Base-by-base conservation (phyloP, 225 moss, liverwort and hornwort genomes). In the Takakia lepidozioides region DNA sequence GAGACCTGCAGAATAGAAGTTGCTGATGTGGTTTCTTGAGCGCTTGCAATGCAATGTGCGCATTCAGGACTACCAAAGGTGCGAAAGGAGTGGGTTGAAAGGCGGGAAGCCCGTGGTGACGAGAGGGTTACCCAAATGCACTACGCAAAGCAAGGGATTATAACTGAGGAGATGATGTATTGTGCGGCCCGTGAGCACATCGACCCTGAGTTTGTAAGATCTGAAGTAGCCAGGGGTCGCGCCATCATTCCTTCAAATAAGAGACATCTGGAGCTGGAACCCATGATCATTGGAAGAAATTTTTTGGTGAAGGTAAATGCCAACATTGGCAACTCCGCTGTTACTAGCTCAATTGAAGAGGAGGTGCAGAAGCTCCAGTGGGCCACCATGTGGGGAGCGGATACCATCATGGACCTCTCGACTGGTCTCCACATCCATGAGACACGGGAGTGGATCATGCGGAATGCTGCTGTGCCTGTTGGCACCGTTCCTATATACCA, bases 321-420 rank as follows among this genome's bases (percentile, higher is more conserved):
- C 25, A 89, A 93, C 50, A 93, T 93, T 11, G 93, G 89, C 19
- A 93, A 93, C 61, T 93, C 89, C 1, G 93, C 89, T 0, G 86
- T 93, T 17, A 86, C 86, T 19, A 89, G 89, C 16, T 93, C 93
- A 10, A 93, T 93, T 19, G 93, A 93, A 47, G 93, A 89, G 53
- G 93, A 93, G 43, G 93, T 89, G 6, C 93, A 89, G 76, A 93
- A 93, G 70, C 89, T 93, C 2, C 93, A 93, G 45, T 93, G 93
- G 93, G 83, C 93, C 4, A 89, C 86, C 30, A 89, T 93, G 89
- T 93, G 93, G 89, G 93, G 93, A 8, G 93, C 83, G 0, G 93
- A 93, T 54, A 93, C 93, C 23, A 86, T 93, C 56, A 93, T 93
- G 93, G 93, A 93, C 24, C 66, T 93, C 38, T 93, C 93, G 5